Conservation (phyloP, 495 filamentous ascomycete genomes). For the Letharia lupina region DNA sequence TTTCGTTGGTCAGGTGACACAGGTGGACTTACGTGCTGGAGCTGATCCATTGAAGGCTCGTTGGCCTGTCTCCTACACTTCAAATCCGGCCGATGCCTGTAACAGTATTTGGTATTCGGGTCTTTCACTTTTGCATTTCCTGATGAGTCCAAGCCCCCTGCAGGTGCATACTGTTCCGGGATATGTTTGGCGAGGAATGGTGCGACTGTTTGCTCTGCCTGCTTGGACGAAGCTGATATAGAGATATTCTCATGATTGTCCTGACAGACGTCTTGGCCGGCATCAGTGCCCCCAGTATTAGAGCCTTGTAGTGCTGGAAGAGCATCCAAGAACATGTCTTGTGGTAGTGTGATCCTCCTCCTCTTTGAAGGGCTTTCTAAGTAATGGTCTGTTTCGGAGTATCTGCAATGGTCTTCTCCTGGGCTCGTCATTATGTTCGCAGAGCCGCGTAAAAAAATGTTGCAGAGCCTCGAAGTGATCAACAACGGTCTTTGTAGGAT, state of each 20-base stretch:
- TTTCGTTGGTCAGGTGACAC: not conserved
- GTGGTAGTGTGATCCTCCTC: conserved; percentile 12
- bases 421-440: not conserved
- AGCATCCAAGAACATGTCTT: not conserved
- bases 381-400: not conserved
- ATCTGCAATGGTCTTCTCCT: not conserved
- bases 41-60: conserved; percentile 88
- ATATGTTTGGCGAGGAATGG: conserved; percentile 84
- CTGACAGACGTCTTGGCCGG: conserved; percentile 1
- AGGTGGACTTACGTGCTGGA: conserved; percentile 51
- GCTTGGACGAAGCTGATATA: conserved; percentile 36
- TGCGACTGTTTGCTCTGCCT: conserved; percentile 52
- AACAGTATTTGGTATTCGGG: conserved; percentile 86
- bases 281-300: not conserved
- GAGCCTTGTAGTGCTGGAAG: not conserved
- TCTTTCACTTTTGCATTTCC: conserved; percentile 37
- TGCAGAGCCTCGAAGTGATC: not conserved
- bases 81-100: conserved; percentile 86
- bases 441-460: not conserved
- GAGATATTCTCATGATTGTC: conserved; percentile 21
- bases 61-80: conserved; percentile 89
- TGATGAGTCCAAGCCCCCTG: conserved; percentile 40
- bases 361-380: conserved; percentile 15
- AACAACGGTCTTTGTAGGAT: not conserved
- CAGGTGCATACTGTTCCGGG: conserved; percentile 69